Evolutionary conservation across 2,329 filamentous ascomycete genomes (phyloP), one percentile per base, ranked within the genome.

Genomic region (Leptosphaerulina australis): DNA sequence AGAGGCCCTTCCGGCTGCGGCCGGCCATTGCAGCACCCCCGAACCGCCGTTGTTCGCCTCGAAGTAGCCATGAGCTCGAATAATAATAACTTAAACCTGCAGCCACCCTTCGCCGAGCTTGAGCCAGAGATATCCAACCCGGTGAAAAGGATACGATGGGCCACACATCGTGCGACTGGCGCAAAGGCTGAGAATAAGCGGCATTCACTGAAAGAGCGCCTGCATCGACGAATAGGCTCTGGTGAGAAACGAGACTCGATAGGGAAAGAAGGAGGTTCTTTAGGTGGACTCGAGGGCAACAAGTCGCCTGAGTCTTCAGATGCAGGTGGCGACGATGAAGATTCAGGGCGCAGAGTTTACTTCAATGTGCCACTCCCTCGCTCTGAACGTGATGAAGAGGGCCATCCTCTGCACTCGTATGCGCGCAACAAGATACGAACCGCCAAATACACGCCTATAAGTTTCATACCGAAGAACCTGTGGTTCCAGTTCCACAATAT

Each of bases 401-500:
- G 92, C 26, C 81, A 84, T 51, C 88, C 91, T 2, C 72, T 79
- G 44, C 79, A 83, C 49, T 78, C 83, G 17, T 99, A 88, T 73
- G 82, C 89, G 38, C 83, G 93, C 60, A 99, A 99, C 80, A 99
- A 99, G 81, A 96, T 99, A 72, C 84, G 95, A 63, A 99, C 94
- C 3, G 90, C 94, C 52, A 99, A 97, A 76, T 99, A 99, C 74
- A 99, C 94, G 6, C 88, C 95, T 7, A 75, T 99, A 57, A 96
- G 90, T 53, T 99, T 99, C 75, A 74, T 99, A 21, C 94, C 94
- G 11, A 97, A 97, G 78, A 97, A 99, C 75, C 71, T 99, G 68
- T 99, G 88, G 85, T 90, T 96, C 59, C 95, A 99, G 74, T 97
- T 99, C 70, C 93, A 99, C 76, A 97, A 97, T 69, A 88, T 99